phyloP scores from a whole-genome alignment of 164 flowering plant genomes.

The Saururus chinensis region DNA sequence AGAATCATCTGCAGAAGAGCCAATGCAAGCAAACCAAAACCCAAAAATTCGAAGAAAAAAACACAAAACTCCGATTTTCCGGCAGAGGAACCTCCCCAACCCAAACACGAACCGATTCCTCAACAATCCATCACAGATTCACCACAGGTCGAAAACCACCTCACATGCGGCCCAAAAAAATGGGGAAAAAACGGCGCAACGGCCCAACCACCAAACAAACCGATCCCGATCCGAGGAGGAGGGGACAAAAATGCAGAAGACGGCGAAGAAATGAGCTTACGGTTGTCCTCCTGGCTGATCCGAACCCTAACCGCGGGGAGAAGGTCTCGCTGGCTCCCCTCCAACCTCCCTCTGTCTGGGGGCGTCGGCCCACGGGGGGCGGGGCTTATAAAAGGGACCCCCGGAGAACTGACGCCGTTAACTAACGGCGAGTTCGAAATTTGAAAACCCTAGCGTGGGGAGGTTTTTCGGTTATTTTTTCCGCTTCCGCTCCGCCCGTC shows the following conservation, averaged over 20 bases:
- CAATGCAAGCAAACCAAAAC: no score
- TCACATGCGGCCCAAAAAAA: no score
- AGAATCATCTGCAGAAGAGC: no score
- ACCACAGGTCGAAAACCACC: no score
- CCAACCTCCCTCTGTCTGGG: no score
- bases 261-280: not conserved
- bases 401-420: not conserved
- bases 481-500: not conserved
- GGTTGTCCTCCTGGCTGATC: not conserved
- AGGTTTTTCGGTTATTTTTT: not conserved
- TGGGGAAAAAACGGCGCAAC: not conserved
- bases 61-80: no score
- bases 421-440: not conserved
- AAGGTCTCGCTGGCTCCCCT: no score
- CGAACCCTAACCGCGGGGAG: not conserved
- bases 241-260: not conserved
- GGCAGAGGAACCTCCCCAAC: no score
- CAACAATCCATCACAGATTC: no score
- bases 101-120: no score
- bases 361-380: not conserved
- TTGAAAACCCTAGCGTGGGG: constrained; percentile 1
- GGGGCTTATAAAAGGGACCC: not conserved
- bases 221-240: not conserved
- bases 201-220: not conserved
- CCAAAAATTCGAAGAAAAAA: no score